Conservation (phyloP, 371 early-diverging fungal genomes). For the Umbelopsis sp. region DNA sequence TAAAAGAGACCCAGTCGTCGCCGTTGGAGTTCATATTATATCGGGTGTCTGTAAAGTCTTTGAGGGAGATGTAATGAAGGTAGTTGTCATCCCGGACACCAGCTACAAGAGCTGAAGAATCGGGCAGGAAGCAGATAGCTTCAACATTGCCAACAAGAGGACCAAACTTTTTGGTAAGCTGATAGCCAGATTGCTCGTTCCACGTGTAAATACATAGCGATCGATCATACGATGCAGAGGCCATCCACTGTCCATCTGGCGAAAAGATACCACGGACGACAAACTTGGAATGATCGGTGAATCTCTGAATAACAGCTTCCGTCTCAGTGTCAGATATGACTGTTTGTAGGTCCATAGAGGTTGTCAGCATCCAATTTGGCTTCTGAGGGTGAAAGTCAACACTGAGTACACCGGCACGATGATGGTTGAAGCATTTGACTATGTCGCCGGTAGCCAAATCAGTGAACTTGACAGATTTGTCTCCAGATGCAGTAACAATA, state of each 20-base stretch:
- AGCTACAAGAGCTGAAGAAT: conserved; percentile 50
- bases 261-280: conserved; percentile 69
- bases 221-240: conserved; percentile 75
- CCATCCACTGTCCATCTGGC: conserved; percentile 58
- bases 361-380: conserved; percentile 59
- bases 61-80: conserved; percentile 68
- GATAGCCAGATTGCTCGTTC: conserved; percentile 25
- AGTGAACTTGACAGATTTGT: conserved; percentile 66
- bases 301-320: conserved; percentile 48
- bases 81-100: conserved; percentile 76
- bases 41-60: conserved; percentile 35
- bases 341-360: conserved; percentile 74
- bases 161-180: conserved; percentile 36
- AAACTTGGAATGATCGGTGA: conserved; percentile 73
- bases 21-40: conserved; percentile 79
- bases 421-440: conserved; percentile 52
- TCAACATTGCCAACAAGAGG: conserved; percentile 66
- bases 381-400: conserved; percentile 67
- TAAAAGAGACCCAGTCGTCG: conserved; percentile 85
- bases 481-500: conserved; percentile 64
- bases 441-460: conserved; percentile 38
- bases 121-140: conserved; percentile 54
- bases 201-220: conserved; percentile 63
- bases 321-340: conserved; percentile 59
- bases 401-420: conserved; percentile 65